These are phyloP conservation scores for Urtica urens DNA, from an alignment of 306 rosid genomes.

Conservation along the genomic window DNA sequence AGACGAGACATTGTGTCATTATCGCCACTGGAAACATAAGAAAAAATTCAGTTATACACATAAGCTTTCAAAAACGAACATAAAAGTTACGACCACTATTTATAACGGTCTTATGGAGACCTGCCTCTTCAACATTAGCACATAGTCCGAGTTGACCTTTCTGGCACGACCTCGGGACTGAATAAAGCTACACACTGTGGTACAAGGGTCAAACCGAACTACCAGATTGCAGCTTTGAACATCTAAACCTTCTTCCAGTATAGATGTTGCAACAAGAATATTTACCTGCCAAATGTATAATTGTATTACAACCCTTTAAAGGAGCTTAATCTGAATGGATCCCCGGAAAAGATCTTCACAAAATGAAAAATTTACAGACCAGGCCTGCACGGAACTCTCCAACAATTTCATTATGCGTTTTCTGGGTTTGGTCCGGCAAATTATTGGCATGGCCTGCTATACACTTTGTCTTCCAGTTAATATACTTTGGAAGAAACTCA, in stretches of 20 bases:
- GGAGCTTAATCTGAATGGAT: too few species aligned
- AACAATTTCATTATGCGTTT: conserved; percentile 57
- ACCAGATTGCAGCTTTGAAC: conserved; percentile 85
- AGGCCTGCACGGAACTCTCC: conserved; percentile 64
- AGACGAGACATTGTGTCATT: conserved; percentile 38
- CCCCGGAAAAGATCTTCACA: too few species aligned
- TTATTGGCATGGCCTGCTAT: conserved; percentile 47
- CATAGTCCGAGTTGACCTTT: conserved; percentile 56
- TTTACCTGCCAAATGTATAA: conserved; percentile 44
- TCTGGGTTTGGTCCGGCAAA: conserved; percentile 48
- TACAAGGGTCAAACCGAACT: conserved; percentile 73
- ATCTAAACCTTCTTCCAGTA: conserved; percentile 92
- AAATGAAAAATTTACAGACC: conserved; percentile 33
- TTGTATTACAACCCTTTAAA: background rate
- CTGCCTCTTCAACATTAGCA: conserved; percentile 71
- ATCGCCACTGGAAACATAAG: conserved; percentile 51
- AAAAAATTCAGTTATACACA: too few species aligned
- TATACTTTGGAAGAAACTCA: conserved; percentile 46
- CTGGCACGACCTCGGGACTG: conserved; percentile 95
- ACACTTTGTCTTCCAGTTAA: conserved; percentile 60
- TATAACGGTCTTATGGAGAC: too few species aligned
- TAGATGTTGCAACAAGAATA: conserved; percentile 85
- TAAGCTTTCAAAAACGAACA: too few species aligned
- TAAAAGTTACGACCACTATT: too few species aligned
- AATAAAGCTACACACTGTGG: conserved; percentile 77